Evolutionary conservation across 2,329 filamentous ascomycete species (phyloP).

Genomic region (Thielaviopsis musarum): DNA sequence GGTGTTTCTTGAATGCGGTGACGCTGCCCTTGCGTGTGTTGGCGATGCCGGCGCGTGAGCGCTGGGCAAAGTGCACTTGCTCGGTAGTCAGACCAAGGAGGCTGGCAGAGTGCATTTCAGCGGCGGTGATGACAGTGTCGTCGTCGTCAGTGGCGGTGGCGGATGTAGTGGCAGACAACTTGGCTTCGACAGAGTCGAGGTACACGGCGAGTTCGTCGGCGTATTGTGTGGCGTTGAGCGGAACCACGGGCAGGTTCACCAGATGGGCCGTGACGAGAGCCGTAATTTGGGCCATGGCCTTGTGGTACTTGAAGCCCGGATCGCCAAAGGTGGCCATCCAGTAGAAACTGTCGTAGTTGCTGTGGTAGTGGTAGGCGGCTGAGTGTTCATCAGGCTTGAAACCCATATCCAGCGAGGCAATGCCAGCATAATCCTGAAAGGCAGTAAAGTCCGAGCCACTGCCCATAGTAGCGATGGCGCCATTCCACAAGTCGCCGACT

Average conservation of each 20-base stretch:
- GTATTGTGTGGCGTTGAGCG: constrained; percentile 49
- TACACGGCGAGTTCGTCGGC: constrained; percentile 37
- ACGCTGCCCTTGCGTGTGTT: constrained; percentile 20
- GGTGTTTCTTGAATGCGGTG: constrained; percentile 23
- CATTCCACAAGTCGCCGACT: constrained; percentile 51
- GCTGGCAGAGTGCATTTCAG: constrained; percentile 1
- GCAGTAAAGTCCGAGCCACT: constrained; percentile 60
- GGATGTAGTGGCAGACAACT: constrained; percentile 20
- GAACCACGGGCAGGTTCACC: constrained; percentile 42
- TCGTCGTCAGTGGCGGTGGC: constrained; percentile 4
- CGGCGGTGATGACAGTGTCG: too few species aligned
- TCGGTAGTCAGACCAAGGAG: constrained; percentile 15
- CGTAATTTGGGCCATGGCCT: constrained; percentile 48
- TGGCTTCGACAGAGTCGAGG: constrained; percentile 32
- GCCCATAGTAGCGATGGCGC: constrained; percentile 46
- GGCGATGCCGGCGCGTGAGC: constrained; percentile 14
- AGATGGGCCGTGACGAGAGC: constrained; percentile 45
- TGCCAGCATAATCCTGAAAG: constrained; percentile 55
- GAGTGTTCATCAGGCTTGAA: constrained; percentile 30
- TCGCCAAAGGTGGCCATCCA: constrained; percentile 82
- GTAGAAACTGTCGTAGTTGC: constrained; percentile 77
- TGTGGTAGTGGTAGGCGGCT: constrained; percentile 67
- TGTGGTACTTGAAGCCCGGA: constrained; percentile 47
- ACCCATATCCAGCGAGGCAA: constrained; percentile 47
- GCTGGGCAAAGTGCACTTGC: constrained; percentile 17